These are phyloP conservation scores for Trapa bicornis DNA, from an alignment of 345 rosid species.

Conservation along the genomic window DNA sequence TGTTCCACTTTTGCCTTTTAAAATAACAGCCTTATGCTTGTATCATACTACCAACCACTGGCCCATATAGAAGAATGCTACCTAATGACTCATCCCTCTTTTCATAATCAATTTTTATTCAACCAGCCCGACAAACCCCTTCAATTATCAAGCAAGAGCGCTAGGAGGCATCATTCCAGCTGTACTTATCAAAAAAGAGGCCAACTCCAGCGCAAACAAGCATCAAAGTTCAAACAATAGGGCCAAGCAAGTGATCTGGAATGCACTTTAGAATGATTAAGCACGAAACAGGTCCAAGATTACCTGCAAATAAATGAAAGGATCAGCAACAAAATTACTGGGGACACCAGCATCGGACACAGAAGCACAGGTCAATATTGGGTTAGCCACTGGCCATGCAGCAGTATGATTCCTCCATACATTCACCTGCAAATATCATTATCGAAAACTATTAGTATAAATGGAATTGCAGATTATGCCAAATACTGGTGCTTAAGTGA, in stretches of 20 bases:
- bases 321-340: conserved; percentile 93
- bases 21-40: background rate
- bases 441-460: background rate
- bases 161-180: background rate
- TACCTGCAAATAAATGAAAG: conserved; percentile 82
- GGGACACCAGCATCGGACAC: conserved; percentile 61
- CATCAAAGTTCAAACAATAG: background rate
- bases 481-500: background rate
- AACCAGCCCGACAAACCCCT: background rate
- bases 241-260: background rate
- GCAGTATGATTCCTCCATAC: conserved; percentile 62
- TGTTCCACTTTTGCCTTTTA: background rate
- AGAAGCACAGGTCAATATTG: conserved; percentile 85
- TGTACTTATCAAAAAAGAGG: no score
- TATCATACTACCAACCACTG: background rate
- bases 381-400: conserved; percentile 96
- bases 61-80: background rate
- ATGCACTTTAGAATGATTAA: background rate
- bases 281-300: background rate
- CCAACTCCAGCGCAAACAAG: no score
- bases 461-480: background rate
- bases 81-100: background rate
- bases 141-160: background rate
- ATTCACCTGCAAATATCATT: conserved; percentile 37
- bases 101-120: background rate